Evolutionary conservation across 352 stramenopile species (phyloP).

Genomic region (Phytophthora citrophthora): DNA sequence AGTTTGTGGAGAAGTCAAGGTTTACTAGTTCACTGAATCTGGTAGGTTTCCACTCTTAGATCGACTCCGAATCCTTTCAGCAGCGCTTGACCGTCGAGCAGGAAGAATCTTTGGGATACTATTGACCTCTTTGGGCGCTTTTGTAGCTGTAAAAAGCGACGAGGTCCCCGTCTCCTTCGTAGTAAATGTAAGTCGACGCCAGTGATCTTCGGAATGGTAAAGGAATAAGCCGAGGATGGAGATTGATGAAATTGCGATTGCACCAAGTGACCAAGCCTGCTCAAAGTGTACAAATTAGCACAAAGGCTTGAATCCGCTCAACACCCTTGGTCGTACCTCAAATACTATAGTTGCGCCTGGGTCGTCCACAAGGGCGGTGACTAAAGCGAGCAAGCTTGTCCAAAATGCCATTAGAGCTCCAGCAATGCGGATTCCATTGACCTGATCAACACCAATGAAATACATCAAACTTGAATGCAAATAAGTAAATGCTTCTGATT

Average conservation of each 20-base stretch:
- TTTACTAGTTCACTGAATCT: no score
- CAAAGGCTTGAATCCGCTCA: neutral
- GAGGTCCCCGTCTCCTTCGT: conserved; percentile 6
- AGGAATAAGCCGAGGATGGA: conserved; percentile 48
- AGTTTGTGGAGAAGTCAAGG: no score
- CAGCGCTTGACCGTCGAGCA: conserved; percentile 26
- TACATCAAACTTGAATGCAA: neutral
- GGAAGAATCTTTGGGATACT: conserved; percentile 11
- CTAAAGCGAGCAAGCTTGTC: conserved; percentile 47
- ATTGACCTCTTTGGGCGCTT: conserved; percentile 2
- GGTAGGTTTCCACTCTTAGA: conserved; percentile 10
- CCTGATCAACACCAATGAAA: conserved; percentile 23
- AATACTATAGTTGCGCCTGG: conserved; percentile 43
- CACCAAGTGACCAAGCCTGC: conserved; percentile 64
- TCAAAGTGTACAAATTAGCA: neutral
- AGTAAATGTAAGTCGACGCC: conserved; percentile 36
- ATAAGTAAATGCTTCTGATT: neutral
- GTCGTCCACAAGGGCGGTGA: conserved; percentile 48
- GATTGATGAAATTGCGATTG: conserved; percentile 51
- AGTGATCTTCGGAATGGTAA: conserved; percentile 62
- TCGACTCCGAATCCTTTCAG: conserved; percentile 35
- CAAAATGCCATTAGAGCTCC: conserved; percentile 49
- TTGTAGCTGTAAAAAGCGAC: neutral
- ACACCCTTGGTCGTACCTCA: conserved; percentile 37
- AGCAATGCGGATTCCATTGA: conserved; percentile 58